These are phyloP conservation scores for carrot (Daucus carota) DNA, from an alignment of 129 eudicot genomes.

Conservation along the genomic window DH1_v3.0 NC_030387.2:13316501-13317000, in stretches of 20 bases:
- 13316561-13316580: neutral
- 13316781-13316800: conserved; percentile 5
- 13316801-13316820: neutral
- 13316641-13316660: neutral
- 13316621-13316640: neutral
- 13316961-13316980: conserved; percentile 13
- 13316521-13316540: too few species aligned
- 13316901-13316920: conserved; percentile 12
- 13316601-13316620: neutral
- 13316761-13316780: conserved; percentile 16
- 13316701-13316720: conserved; percentile 4
- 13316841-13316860: neutral
- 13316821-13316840: neutral
- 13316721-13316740: conserved; percentile 14
- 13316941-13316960: neutral
- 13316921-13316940: conserved; percentile 19
- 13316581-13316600: neutral
- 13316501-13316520: too few species aligned
- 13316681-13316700: neutral
- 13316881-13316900: conserved; percentile 11
- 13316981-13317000: conserved; percentile 6
- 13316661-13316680: neutral
- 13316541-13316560: neutral
- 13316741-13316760: conserved; percentile 16
- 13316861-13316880: neutral